Base-by-base conservation (phyloP, 371 early-diverging fungal genomes). In the Mortierella sp. region DNA sequence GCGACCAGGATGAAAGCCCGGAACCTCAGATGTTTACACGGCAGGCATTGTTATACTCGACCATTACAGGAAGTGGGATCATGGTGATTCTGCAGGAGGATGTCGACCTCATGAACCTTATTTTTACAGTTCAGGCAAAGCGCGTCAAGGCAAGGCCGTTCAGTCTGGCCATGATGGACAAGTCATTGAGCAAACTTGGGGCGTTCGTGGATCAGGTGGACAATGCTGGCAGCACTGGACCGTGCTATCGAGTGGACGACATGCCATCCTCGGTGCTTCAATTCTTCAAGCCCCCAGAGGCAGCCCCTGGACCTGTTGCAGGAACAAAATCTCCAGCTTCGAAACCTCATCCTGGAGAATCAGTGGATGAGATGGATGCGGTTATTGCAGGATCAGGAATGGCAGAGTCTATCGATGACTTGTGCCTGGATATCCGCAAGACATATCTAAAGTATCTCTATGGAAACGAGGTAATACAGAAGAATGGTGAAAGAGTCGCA, bases 101-200 rank as follows among this genome's bases (percentile, higher is more conserved):
- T 7, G 12, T 39, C 14, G 46, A 53, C 25, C 41, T 29, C 22
- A 16, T 14, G 12, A 21, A 31, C 40, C 6, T 31, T 5, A 9
- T 0, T 39, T 3, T 24, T 16, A 17, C 3, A 5, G 22, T 37
- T 21, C 3, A 6, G 13, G 19, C 21, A 24, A 34, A 43, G 39
- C 9, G 14, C 16, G 4, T 16, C 28, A 50, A 47, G 8, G 41
- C 37, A 8, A 39, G 57, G 14, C 28, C 63, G 16, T 73, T 73
- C 47, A 57, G 50, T n/a, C 54, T 60, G 63, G 51, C 63, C 3
- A 73, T 73, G 74, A 48, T 67, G 63, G 74, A 73, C 29, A 62
- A 58, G 21, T 47, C 67, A 12, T 56, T 57, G 57, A 45, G 63
- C 6, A 60, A 25, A 19, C 56, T 73, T 6, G 74, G 67, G 14